A percentile compares a stretch with the other conserved stretches of the same genome.
Conservation (phyloP, 805 yeast species). For the Pichia paraexigua region DNA sequence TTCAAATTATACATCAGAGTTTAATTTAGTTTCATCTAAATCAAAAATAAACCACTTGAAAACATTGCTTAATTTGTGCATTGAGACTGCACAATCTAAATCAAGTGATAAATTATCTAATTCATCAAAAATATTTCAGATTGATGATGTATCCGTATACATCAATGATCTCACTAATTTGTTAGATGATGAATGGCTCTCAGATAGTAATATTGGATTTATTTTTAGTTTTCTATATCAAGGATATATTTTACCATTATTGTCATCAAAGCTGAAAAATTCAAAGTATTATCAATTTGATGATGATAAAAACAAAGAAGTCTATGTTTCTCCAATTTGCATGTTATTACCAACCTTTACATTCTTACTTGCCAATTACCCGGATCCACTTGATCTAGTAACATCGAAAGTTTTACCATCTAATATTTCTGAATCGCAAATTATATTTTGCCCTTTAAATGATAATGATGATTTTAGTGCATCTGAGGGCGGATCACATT, state of each 20-base stretch:
- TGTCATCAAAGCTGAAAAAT: conserved; percentile 21
- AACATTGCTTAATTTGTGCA: not conserved
- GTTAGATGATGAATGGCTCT: conserved; percentile 63
- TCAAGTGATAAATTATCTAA: not conserved
- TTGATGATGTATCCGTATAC: conserved; percentile 50
- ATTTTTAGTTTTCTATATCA: conserved; percentile 49
- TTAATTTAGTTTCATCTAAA: not conserved
- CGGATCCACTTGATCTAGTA: conserved; percentile 32
- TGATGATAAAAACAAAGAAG: not conserved
- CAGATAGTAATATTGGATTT: conserved; percentile 60
- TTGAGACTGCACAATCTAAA: not conserved
- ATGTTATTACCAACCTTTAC: conserved; percentile 56
- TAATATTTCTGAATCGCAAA: conserved; percentile 31
- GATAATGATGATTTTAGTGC: conserved; percentile 52
- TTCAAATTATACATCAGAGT: not conserved
- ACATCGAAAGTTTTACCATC: conserved; percentile 37
- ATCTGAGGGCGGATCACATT: conserved; percentile 55
- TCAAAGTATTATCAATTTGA: conserved; percentile 13
- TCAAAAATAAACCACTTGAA: conserved; percentile 2
- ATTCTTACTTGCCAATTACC: conserved; percentile 48
- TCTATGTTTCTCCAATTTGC: conserved; percentile 21
- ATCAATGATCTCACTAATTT: conserved; percentile 51
- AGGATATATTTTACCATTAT: conserved; percentile 20
- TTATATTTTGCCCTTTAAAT: conserved; percentile 62
- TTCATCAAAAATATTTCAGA: conserved; percentile 31